These are phyloP conservation scores for Mortierella sp. DNA, from an alignment of 371 early-diverging fungal species.

Conservation along the genomic window DNA sequence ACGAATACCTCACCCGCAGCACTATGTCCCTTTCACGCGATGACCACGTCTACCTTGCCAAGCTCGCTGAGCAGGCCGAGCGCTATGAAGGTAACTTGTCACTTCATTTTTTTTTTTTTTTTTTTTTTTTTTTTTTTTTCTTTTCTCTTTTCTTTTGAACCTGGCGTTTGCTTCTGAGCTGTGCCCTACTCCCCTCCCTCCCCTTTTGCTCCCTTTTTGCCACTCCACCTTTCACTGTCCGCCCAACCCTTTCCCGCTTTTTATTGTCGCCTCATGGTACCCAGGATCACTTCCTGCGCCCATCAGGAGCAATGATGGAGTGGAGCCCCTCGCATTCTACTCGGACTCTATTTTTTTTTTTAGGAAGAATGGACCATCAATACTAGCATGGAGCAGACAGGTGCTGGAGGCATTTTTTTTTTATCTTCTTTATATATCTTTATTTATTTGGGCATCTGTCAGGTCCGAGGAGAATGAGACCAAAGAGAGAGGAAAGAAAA, in stretches of 20 bases:
- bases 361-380: constrained; percentile 17
- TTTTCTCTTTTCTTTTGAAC: too few relatives aligned
- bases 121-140: neutral
- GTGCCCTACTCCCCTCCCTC: too few relatives aligned
- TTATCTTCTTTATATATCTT: neutral
- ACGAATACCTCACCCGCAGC: too few relatives aligned
- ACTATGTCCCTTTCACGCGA: constrained; percentile 23
- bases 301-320: constrained; percentile 1
- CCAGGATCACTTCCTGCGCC: constrained; percentile 13
- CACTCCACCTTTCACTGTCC: constrained; percentile 17
- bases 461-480: neutral
- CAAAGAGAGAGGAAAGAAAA: neutral
- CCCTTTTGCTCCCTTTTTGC: constrained; percentile 1
- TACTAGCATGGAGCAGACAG: constrained; percentile 24
- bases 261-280: constrained; percentile 3
- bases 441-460: neutral
- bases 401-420: neutral
- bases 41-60: constrained; percentile 84
- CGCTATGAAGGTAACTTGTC: constrained; percentile 94
- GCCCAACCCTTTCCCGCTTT: constrained; percentile 25
- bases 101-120: constrained; percentile 9
- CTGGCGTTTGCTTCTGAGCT: too few relatives aligned
- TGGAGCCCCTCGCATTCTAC: too few relatives aligned
- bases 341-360: constrained; percentile 6
- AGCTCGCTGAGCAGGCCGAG: constrained; percentile 99